Evolutionary conservation across 177 flowering plant genomes (phyloP).

Genomic region (Vitis hybrid): DNA sequence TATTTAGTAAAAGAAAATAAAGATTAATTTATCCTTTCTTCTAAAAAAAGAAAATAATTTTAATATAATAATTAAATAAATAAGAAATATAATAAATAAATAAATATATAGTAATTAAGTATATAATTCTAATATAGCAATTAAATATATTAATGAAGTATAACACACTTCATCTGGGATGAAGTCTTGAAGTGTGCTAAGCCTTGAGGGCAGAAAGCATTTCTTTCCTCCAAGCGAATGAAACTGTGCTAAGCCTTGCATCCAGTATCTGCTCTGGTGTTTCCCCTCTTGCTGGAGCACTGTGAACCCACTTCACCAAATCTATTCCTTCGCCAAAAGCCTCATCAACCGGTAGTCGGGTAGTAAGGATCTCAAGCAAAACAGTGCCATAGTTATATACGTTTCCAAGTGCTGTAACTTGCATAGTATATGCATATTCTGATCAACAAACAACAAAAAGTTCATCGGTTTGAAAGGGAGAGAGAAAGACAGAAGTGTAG

Average conservation of each 20-base stretch:
- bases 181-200: conserved; percentile 6
- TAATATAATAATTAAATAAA: too few relatives aligned
- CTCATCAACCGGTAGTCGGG: conserved; percentile 82
- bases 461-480: not conserved
- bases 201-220: conserved; percentile 90
- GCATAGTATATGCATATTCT: conserved; percentile 99
- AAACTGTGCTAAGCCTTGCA: conserved; percentile 83
- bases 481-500: not conserved
- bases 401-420: conserved; percentile 98
- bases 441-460: conserved; percentile 17
- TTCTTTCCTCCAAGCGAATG: conserved; percentile 90
- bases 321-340: conserved; percentile 92
- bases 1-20: too few relatives aligned
- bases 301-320: conserved; percentile 97
- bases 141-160: too few relatives aligned
- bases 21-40: too few relatives aligned
- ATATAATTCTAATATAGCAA: too few relatives aligned
- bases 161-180: too few relatives aligned
- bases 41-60: too few relatives aligned
- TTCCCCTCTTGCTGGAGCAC: conserved; percentile 80
- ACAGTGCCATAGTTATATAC: conserved; percentile 94
- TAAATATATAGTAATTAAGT: too few relatives aligned
- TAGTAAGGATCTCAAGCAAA: conserved; percentile 90
- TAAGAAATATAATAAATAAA: too few relatives aligned
- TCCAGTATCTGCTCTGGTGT: conserved; percentile 96